Evolutionary conservation across 1,284 basidiomycete genomes (phyloP), one percentile per base, ranked within the genome.

Genomic region (Polyporus tsugae): DNA sequence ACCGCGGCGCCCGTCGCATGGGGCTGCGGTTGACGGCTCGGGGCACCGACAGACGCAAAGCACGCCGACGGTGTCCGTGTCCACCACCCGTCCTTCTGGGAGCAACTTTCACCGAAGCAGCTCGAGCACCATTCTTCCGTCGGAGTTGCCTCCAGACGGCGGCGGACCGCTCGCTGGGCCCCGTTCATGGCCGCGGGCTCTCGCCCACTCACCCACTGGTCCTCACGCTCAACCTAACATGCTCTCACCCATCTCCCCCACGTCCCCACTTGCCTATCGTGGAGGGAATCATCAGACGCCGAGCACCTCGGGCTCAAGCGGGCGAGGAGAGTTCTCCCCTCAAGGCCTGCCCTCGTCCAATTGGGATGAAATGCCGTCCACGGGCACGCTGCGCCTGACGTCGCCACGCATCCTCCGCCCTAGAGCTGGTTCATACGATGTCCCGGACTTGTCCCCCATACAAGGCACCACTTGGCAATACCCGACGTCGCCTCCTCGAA

Each of bases 181-280:
- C 11, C 63, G 62, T 25, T 72, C 70, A 2, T 66, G 60, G 65
- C 65, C 65, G 41, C 33, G 55, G 38, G 17, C 33, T 39, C 22
- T 41, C 22, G 13, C 55, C n/a, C 61, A 46, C 15, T 39, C n/a
- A 3, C 33, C 41, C 38, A 33, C 53, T 0, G 41, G 35, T 46
- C 22, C 53, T 46, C 35, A 11, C 7, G 55, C 6, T 33, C 60
- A 39, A 22, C 39, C 65, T 0, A 59, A 59, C 41, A 19, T 44
- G 6, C 60, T 63, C 33, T 42, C 66, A 15, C 55, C 62, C 46
- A 19, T 58, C 41, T 52, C 66, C 52, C 46, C 41, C 38, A 29
- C 22, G 2, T 25, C 38, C 19, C 22, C 58, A 15, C 9, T 57
- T 65, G 55, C 42, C 42, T 61, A 63, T 62, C 63, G 39, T 62